Conservation (phyloP, 345 rosid genomes). For the Salix purpurea region DNA sequence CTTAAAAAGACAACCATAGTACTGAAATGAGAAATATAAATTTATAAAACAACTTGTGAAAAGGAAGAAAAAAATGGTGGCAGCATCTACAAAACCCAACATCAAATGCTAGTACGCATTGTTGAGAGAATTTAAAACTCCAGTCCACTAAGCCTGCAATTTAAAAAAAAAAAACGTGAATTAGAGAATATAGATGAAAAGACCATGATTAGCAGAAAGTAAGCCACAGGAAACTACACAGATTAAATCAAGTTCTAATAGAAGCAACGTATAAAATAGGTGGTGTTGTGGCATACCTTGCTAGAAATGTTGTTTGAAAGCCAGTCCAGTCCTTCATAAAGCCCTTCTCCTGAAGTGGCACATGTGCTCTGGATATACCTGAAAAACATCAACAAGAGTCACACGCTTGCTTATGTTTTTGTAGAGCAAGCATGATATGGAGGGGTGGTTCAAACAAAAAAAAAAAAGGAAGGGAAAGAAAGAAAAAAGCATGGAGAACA, state of each 20-base stretch:
- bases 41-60: not conserved
- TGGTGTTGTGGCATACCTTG: not conserved
- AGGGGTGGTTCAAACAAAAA: not conserved
- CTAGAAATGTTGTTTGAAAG: not conserved
- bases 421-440: not conserved
- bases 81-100: not conserved
- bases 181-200: not conserved
- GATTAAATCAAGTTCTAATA: too few relatives aligned
- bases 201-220: not conserved
- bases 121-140: not conserved
- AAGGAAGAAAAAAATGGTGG: not conserved
- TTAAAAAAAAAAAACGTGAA: not conserved
- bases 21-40: not conserved
- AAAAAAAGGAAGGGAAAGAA: not conserved
- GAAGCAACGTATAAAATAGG: not conserved
- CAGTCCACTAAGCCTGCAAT: not conserved
- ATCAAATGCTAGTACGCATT: not conserved
- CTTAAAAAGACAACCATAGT: not conserved
- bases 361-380: conserved; percentile 1
- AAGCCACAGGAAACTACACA: not conserved
- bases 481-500: not conserved
- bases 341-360: conserved; percentile 2
- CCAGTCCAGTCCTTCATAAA: not conserved
- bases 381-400: not conserved
- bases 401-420: not conserved